Percentiles rank a stretch among this genome's conserved stretches.
Evolutionary conservation across 2,329 filamentous ascomycete species (phyloP).

Genomic region (Fusarium nelsonii): DNA sequence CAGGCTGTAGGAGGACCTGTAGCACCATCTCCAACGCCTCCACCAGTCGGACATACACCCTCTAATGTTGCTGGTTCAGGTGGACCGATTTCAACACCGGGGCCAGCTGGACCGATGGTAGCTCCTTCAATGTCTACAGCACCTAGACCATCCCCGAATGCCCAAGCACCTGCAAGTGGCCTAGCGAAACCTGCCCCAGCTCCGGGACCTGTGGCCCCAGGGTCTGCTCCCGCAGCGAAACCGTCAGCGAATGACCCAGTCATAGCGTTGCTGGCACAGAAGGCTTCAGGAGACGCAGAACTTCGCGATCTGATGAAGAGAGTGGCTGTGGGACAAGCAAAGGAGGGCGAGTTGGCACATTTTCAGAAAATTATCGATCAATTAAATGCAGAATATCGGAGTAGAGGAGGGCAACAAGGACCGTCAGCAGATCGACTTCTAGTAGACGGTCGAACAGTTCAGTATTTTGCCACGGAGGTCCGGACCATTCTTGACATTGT

Average conservation of each 20-base stretch:
- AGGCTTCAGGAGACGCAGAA: conserved; percentile 77
- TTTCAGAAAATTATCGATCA: conserved; percentile 87
- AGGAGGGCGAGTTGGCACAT: conserved; percentile 75
- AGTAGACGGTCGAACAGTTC: conserved; percentile 68
- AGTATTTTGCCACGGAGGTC: conserved; percentile 71
- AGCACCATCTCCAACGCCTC: conserved; percentile 41
- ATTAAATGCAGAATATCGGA: conserved; percentile 72
- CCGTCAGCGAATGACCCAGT: conserved; percentile 73
- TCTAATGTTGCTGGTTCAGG: conserved; percentile 40
- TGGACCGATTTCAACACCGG: conserved; percentile 40
- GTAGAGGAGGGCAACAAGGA: conserved; percentile 62
- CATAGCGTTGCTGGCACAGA: conserved; percentile 81
- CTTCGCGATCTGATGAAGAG: conserved; percentile 85
- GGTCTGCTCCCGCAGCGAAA: conserved; percentile 38
- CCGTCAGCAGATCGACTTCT: conserved; percentile 67
- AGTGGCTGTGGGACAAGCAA: conserved; percentile 80
- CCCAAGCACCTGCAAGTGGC: conserved; percentile 35
- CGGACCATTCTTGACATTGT: conserved; percentile 70
- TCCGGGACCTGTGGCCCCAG: conserved; percentile 25
- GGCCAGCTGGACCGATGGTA: conserved; percentile 41
- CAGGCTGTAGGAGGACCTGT: conserved; percentile 29
- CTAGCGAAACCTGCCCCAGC: conserved; percentile 34
- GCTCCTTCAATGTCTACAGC: conserved; percentile 47
- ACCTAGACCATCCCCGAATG: conserved; percentile 30
- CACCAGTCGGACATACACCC: conserved; percentile 38